Base-by-base conservation (phyloP, 2,329 filamentous ascomycete genomes). In the Colletotrichum cuscutae region DNA sequence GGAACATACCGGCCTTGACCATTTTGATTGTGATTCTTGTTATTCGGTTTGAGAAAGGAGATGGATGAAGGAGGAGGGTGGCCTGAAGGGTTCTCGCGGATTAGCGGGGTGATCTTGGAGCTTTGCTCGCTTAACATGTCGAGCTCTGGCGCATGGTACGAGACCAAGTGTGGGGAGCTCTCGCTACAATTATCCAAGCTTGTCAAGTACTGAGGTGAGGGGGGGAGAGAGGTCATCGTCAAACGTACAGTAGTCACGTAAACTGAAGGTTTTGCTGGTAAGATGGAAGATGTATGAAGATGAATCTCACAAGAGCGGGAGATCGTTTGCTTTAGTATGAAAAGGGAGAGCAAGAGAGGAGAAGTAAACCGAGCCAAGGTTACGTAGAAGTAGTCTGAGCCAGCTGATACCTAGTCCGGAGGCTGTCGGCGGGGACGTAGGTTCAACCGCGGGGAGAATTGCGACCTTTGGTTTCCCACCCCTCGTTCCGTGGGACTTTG, bases 1-100 rank as follows among this genome's bases (percentile, higher is more conserved):
- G 65, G 72, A 57, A 79, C 85, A 77, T 86, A 90, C 89, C 89
- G 83, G 89, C 89, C 84, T 91, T 91, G 78, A 90, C 89, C 89
- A 90, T 90, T 77, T 79, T 83, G 79, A 78, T 73, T 76, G 74
- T 78, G 74, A 19, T 75, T 72, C 65, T 71, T 68, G 62, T 73
- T 66, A 70, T 70, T 73, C 42, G 62, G 56, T 60, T 53, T 68
- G 42, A 6, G 26, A 42, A 22, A 54, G 30, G n/a, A 26, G 53
- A 65, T 32, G 63, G 52, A 26, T 53, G 28, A 24, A 30, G 46
- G 37, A 61, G 67, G 35, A 24, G 57, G 57, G 56, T 66, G 37
- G 37, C 28, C 64, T 73, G 57, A 56, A 63, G 49, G 52, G 53
- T 58, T 67, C 62, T 72, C 56, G 24, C 61, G 37, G 64, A 65